Conservation (phyloP, 306 rosid genomes). For the cucumber (Cucumis sativus) region DNA sequence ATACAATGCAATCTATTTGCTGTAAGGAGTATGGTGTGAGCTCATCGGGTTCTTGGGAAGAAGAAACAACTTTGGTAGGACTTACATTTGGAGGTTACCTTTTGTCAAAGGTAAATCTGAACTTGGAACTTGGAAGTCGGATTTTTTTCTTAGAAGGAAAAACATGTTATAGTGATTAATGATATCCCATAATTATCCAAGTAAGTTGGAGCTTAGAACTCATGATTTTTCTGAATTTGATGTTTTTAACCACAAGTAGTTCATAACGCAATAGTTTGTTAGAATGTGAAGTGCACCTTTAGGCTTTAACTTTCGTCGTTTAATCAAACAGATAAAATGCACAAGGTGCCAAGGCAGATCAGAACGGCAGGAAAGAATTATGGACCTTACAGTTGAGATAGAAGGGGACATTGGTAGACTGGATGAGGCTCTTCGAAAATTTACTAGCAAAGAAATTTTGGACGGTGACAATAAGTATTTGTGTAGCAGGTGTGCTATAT, state of each 20-base stretch:
- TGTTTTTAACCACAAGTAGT: background rate
- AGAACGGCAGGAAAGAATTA: constrained; percentile 89
- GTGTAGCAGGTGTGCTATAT: constrained; percentile 64
- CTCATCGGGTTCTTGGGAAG: constrained; percentile 41
- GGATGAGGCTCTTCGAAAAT: constrained; percentile 66
- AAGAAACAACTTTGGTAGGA: constrained; percentile 73
- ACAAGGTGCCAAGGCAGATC: constrained; percentile 84
- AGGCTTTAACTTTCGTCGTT: constrained; percentile 5
- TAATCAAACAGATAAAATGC: constrained; percentile 66
- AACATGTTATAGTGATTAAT: background rate
- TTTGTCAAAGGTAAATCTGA: constrained; percentile 59
- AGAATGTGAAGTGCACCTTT: background rate
- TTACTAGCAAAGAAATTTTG: constrained; percentile 71
- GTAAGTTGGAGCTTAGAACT: background rate
- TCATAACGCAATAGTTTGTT: background rate
- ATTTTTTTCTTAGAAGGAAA: background rate
- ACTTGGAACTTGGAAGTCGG: background rate
- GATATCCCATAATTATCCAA: background rate
- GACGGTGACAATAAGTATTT: constrained; percentile 95
- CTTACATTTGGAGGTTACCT: constrained; percentile 94
- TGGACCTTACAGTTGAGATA: constrained; percentile 94
- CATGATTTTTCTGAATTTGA: background rate
- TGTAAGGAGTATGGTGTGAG: constrained; percentile 50
- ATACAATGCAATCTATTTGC: constrained; percentile 80
- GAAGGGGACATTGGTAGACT: constrained; percentile 83